Conservation (phyloP, 257 asterid species). For the Fraxinus cuspidata region DNA sequence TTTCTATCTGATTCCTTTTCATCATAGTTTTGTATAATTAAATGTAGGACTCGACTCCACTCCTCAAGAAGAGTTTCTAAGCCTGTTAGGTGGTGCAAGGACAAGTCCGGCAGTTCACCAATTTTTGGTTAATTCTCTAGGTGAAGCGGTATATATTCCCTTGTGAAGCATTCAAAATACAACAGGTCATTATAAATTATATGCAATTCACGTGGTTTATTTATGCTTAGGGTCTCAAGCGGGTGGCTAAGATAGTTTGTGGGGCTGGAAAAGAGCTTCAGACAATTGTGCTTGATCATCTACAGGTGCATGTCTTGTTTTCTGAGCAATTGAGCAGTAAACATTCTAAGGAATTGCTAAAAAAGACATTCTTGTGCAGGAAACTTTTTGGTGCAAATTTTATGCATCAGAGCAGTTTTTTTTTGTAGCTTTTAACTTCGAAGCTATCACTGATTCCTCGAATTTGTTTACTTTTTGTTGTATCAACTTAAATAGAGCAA, state of each 20-base stretch:
- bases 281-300: slow-evolving; percentile 72
- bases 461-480: not conserved
- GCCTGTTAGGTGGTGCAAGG: slow-evolving; percentile 94
- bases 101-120: slow-evolving; percentile 96
- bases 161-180: slow-evolving; percentile 18
- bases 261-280: slow-evolving; percentile 97
- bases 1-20: slow-evolving; percentile 23
- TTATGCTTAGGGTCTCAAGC: slow-evolving; percentile 71
- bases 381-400: slow-evolving; percentile 16
- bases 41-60: slow-evolving; percentile 78
- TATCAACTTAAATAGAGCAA: not conserved
- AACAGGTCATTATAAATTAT: slow-evolving; percentile 22
- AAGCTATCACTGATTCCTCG: not conserved
- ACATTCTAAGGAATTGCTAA: slow-evolving; percentile 4
- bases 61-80: slow-evolving; percentile 89
- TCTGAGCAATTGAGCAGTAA: not conserved
- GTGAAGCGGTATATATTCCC: slow-evolving; percentile 79
- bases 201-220: slow-evolving; percentile 25
- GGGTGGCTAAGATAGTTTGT: slow-evolving; percentile 73
- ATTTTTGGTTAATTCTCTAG: slow-evolving; percentile 89
- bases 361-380: not conserved
- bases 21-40: slow-evolving; percentile 31
- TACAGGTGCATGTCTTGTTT: slow-evolving; percentile 56
- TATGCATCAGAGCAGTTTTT: slow-evolving; percentile 1
- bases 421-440: slow-evolving; percentile 17